Evolutionary conservation across 2,329 filamentous ascomycete genomes (phyloP).

Genomic region (Teratosphaeria pseudoeucalypti): DNA sequence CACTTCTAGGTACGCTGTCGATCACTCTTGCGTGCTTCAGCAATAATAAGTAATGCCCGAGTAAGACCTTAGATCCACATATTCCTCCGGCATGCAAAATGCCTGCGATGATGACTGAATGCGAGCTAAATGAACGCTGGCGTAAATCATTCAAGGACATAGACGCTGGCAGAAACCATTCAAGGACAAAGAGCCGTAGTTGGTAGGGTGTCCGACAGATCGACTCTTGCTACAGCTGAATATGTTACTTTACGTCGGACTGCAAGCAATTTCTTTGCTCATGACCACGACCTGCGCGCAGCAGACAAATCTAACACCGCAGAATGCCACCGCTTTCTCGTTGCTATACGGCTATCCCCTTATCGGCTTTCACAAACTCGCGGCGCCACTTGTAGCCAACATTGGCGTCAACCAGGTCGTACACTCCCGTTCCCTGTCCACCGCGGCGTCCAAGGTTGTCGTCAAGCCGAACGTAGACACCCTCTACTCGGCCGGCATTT

Average conservation of each 20-base stretch:
- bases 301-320: neutral
- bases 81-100: neutral
- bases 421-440: conserved; percentile 5
- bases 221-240: neutral
- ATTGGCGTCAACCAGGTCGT: conserved; percentile 8
- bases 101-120: neutral
- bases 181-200: neutral
- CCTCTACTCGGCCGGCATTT: conserved; percentile 11
- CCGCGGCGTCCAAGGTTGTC: conserved; percentile 4
- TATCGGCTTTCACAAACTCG: conserved; percentile 8
- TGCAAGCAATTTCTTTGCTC: neutral
- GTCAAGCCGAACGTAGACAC: conserved; percentile 19
- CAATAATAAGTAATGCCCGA: neutral
- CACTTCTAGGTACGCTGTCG: neutral
- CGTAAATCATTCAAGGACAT: no score
- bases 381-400: conserved; percentile 1
- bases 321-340: conserved; percentile 12
- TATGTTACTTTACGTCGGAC: neutral
- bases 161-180: neutral
- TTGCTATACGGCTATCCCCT: conserved; percentile 16
- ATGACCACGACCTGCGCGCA: neutral
- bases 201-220: neutral
- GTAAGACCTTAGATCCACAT: no score
- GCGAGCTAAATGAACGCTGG: no score
- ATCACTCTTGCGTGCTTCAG: neutral